Base-by-base conservation (phyloP, 2,329 filamentous ascomycete genomes). In the Elsinoe arachidis region DNA sequence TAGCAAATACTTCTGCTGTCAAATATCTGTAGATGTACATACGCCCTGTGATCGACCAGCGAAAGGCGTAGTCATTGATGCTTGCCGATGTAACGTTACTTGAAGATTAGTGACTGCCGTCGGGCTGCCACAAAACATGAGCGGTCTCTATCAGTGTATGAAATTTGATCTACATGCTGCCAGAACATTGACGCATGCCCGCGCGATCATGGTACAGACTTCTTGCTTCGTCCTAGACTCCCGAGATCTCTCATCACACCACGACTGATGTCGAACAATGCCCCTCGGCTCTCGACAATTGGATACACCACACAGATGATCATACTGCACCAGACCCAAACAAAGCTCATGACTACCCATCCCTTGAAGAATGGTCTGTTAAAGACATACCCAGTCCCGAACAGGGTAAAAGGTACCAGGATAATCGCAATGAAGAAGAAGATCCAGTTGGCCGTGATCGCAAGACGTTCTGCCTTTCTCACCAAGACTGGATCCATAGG, bases 251-350 rank as follows among this genome's bases (percentile, higher is more conserved):
- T 39, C 14, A 17, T 34, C 10, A 53, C 49, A 10, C 49, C 49
- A 10, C n/a, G 17, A 11, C 49, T 26, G 19, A 53, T 53, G 14
- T 53, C 49, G 14, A 15, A 39, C 19, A 53, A 38, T 19, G 49
- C 49, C 15, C 49, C 19, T n/a, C 49, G 26, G 26, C 49, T 53
- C 34, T 53, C 49, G 64, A 71, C 73, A 2, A 75, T 65, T 1
- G 74, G 74, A 60, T 75, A 64, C 3, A 74, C 63, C 17, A 71
- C 71, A 58, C 69, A 73, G 17, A 76, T 71, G 1, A 66, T 67
- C 59, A 70, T 70, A 15, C 66, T 68, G 6, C 61, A 63, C 66
- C 75, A 76, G 2, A 74, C 70, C 73, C 73, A 76, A 11, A 72
- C 64, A 54, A 75, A 74, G 37, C 67, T 69, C 14, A 74, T 63